Percentiles rank a stretch among this genome's conserved stretches.
phyloP scores from a whole-genome alignment of 129 eudicot species.

The Tagetes patula region DNA sequence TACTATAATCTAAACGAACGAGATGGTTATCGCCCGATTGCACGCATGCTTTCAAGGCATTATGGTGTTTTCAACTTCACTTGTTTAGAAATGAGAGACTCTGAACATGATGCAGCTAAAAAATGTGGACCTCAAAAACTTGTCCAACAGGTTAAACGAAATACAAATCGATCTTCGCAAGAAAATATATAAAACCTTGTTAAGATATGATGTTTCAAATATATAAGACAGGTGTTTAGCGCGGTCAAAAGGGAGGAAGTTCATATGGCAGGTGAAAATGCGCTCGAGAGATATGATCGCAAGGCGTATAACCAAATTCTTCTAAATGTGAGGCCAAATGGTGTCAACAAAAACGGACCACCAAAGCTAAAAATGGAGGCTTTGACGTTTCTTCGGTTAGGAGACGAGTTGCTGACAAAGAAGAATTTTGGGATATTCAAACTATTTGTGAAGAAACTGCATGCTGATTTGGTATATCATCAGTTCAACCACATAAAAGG shows the following conservation, averaged over 20 bases:
- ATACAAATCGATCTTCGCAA: background rate
- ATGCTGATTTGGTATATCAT: slow-evolving; percentile 65
- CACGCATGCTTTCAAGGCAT: slow-evolving; percentile 87
- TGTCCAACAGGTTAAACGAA: slow-evolving; percentile 70
- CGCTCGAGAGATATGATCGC: slow-evolving; percentile 64
- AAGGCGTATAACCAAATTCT: slow-evolving; percentile 68
- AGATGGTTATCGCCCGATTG: slow-evolving; percentile 86
- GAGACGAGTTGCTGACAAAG: slow-evolving; percentile 46
- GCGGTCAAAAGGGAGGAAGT: slow-evolving; percentile 59
- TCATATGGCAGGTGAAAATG: slow-evolving; percentile 80
- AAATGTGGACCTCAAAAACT: slow-evolving; percentile 76
- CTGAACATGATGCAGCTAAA: slow-evolving; percentile 61
- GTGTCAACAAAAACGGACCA: slow-evolving; percentile 51
- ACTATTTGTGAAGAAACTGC: slow-evolving; percentile 70
- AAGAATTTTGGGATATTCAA: slow-evolving; percentile 62
- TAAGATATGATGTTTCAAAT: slow-evolving; percentile 14
- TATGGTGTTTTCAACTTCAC: slow-evolving; percentile 64
- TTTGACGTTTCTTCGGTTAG: slow-evolving; percentile 70
- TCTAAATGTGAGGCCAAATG: slow-evolving; percentile 75
- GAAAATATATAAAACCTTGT: background rate
- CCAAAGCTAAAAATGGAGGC: slow-evolving; percentile 69
- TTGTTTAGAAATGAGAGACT: slow-evolving; percentile 78
- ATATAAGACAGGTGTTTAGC: slow-evolving; percentile 55
- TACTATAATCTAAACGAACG: slow-evolving; percentile 68
- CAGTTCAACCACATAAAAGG: background rate